Percentiles rank a stretch among this genome's conserved stretches.
Evolutionary conservation across 169 alveolate genomes (phyloP).

Genomic region (Babesia bovis): DNA sequence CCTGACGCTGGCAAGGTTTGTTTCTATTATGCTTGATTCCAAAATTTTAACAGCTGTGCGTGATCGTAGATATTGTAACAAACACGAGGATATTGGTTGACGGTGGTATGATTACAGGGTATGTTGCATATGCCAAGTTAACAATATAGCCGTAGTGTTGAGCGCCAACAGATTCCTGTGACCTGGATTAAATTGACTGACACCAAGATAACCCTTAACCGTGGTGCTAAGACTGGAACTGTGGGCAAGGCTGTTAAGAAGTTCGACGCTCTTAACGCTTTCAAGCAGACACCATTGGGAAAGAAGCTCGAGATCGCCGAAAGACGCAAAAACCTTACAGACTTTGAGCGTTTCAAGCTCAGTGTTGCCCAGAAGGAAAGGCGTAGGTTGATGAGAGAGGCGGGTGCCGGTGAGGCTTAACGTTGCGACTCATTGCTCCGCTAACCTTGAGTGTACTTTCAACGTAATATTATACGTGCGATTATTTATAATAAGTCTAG

Average conservation of each 20-base stretch:
- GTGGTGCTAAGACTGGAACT: constrained; percentile 86
- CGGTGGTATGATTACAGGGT: constrained; percentile 87
- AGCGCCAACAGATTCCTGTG: constrained; percentile 86
- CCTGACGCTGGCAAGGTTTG: constrained; percentile 91
- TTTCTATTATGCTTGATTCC: not conserved
- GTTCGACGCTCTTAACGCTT: constrained; percentile 74
- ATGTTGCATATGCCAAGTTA: not conserved
- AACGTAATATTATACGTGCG: not conserved
- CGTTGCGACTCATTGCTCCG: too few relatives aligned
- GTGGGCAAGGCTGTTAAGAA: constrained; percentile 77
- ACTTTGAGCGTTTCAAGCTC: constrained; percentile 86
- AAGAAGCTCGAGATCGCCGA: constrained; percentile 76
- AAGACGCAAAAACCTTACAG: constrained; percentile 79
- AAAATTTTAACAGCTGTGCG: constrained; percentile 76
- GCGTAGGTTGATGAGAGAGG: constrained; percentile 62
- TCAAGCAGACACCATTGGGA: constrained; percentile 81
- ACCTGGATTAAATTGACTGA: constrained; percentile 87
- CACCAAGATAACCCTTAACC: constrained; percentile 81
- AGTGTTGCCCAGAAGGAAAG: constrained; percentile 75
- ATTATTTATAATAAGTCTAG: not conserved
- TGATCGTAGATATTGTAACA: constrained; percentile 86
- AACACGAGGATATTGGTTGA: constrained; percentile 86
- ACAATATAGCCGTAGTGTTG: constrained; percentile 66
- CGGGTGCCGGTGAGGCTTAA: constrained; percentile 28
- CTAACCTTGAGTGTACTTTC: not conserved